Evolutionary conservation across 352 stramenopile species (phyloP).

Genomic region (Phytopythium montanum): DNA sequence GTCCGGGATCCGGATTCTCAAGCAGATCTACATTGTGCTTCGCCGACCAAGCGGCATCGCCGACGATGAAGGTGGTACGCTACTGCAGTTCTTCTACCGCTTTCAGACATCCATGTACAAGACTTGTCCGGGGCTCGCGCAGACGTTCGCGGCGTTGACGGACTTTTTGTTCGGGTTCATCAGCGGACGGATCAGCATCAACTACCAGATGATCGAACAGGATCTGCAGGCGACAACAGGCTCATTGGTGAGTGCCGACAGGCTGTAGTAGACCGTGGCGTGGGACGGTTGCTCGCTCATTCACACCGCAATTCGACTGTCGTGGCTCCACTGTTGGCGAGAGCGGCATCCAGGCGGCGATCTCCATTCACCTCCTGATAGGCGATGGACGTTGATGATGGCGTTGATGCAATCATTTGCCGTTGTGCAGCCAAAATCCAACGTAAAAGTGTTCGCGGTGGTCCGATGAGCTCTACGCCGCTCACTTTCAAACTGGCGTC

Average conservation of each 20-base stretch:
- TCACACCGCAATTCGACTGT: too few species aligned
- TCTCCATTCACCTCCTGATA: too few species aligned
- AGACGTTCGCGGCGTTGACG: neutral
- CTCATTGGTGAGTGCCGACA: neutral
- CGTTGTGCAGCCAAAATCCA: too few species aligned
- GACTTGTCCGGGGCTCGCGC: neutral
- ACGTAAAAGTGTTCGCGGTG: too few species aligned
- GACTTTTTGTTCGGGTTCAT: constrained; percentile 4
- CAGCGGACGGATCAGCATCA: neutral
- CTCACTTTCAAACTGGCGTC: too few species aligned
- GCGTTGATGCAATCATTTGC: too few species aligned
- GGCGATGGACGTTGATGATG: too few species aligned
- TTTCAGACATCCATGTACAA: constrained; percentile 4
- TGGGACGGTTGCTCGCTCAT: neutral
- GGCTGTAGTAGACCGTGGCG: too few species aligned
- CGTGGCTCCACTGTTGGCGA: too few species aligned
- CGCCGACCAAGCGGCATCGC: neutral
- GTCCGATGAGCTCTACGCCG: too few species aligned
- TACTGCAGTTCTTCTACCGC: constrained; percentile 2
- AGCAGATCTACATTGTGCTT: constrained; percentile 6
- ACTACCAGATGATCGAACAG: constrained; percentile 9
- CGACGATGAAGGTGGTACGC: neutral
- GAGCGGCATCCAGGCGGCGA: too few species aligned
- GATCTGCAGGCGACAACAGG: neutral
- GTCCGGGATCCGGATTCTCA: constrained; percentile 1